Evolutionary conservation across 495 filamentous ascomycete species (phyloP).

Genomic region (Hyaloscypha finlandica): DNA sequence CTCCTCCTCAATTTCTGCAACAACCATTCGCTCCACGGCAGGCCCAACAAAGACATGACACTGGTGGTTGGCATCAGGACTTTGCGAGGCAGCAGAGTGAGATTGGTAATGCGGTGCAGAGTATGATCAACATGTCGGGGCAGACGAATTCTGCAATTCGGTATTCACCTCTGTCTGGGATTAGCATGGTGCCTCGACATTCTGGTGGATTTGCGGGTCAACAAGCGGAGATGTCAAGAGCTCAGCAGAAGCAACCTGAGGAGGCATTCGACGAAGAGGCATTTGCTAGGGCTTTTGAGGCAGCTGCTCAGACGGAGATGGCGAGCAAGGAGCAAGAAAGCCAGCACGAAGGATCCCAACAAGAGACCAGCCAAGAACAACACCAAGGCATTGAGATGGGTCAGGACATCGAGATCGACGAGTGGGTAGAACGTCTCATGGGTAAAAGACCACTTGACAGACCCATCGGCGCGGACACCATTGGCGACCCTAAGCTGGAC

Average conservation of each 20-base stretch:
- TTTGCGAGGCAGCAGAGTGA: conserved; percentile 48
- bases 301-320: conserved; percentile 30
- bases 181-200: conserved; percentile 17
- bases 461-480: conserved; percentile 53
- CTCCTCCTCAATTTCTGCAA: conserved; percentile 23
- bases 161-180: conserved; percentile 16
- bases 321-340: not conserved
- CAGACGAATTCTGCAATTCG: conserved; percentile 1
- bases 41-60: conserved; percentile 27
- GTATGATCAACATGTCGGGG: not conserved
- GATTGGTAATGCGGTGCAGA: conserved; percentile 21
- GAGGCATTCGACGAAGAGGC: conserved; percentile 41
- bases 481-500: conserved; percentile 26
- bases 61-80: conserved; percentile 56
- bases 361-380: conserved; percentile 10
- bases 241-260: conserved; percentile 21
- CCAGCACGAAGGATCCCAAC: not conserved
- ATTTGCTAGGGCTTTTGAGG: conserved; percentile 41
- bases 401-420: conserved; percentile 21
- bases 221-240: conserved; percentile 14
- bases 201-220: conserved; percentile 13
- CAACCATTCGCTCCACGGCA: conserved; percentile 23
- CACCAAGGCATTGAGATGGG: not conserved
- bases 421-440: conserved; percentile 21
- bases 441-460: conserved; percentile 31